Evolutionary conservation across 805 yeast species (phyloP), one percentile per base, ranked within the genome.

Genomic region (Candida sakaeoensis): DNA sequence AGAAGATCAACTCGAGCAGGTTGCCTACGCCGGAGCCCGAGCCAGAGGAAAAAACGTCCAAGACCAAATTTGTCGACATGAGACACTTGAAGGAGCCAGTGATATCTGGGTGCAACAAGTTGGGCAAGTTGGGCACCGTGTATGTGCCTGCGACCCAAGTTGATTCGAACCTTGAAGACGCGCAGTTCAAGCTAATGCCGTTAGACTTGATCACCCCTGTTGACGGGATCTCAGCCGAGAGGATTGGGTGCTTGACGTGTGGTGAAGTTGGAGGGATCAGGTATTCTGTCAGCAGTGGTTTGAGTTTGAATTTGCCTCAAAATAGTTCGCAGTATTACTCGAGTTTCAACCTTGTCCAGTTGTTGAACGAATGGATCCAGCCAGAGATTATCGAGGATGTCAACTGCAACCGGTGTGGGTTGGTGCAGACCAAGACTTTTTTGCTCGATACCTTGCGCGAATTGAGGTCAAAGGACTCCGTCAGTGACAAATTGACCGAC

Each of bases 231-330:
- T 75, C 82, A 19, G 91, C 89, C 6, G 95, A 87, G 53, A 72
- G 97, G 52, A 89, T 91, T 36, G 96, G 96, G 0, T 91, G 98
- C 58, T 70, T 86, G 37, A 70, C 71, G 12, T 91, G 98, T 72
- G 96, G 96, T 43, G 97, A 91, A 53, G 86, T 80, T 60, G 96
- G 96, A 40, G 97, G 97, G 2, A 81, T 90, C 13, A 73, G 96
- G 45, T 83, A 82, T 48, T 82, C 93, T 1, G 85, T 87, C 0
- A 73, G 80, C 39, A 79, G 86, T 51, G 91, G 93, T 0, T 58
- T 85, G 37, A 80, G 85, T 48, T 70, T 85, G 49, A 85, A 82
- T 46, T 64, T 85, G 36, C 90, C 91, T 0, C 57, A 58, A 26
- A 58, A 71, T 31, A 33, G 38, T 17, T 23, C 48, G 8, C 53